Base-by-base conservation (phyloP, 2,329 filamentous ascomycete species). In the Pseudovirgaria hyperparasitica region DNA sequence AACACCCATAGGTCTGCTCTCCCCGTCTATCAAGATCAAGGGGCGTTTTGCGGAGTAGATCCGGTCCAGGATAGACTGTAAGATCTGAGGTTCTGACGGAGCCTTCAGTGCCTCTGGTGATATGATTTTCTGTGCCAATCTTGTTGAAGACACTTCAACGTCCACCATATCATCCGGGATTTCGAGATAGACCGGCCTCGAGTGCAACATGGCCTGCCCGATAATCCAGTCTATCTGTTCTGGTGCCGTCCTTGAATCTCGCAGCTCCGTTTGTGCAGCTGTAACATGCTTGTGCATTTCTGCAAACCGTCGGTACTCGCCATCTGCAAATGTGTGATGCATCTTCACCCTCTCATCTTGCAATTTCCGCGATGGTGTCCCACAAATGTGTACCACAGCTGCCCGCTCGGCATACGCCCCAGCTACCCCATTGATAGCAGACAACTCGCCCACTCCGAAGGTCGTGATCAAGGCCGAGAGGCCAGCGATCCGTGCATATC, bases 331-430 rank as follows among this genome's bases (percentile, higher is more conserved):
- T 1, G 77, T 81, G 14, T 82, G 78, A 49, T 84, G 77, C 13
- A 71, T 48, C 25, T 59, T 34, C 8, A 51, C 41, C 4, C 62
- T 52, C 2, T 46, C 40, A 7, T 59, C 52, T 33, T 70, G 65
- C 3, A 56, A 50, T 6, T 40, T 34, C 3, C 60, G 52, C 3
- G 50, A 6, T 6, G 68, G 65, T 1, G 62, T 63, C 3, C 70
- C 70, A 13, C 72, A 67, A 22, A 74, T 63, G 37, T 74, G 69
- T 8, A 73, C 60, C 5, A 85, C 62, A 2, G 78, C 75, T 2
- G 81, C 73, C 39, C 70, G 68, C 50, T 85, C 80, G 2, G 76
- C 75, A 53, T 70, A 82, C 22, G 76, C 70, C n/a, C 79, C 80
- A 3, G 77, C 78, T 28, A 82, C 54, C 21, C 73, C 79, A 42